phyloP scores from a whole-genome alignment of 768 basidiomycete genomes.

The Lyophyllum shimeji region DNA sequence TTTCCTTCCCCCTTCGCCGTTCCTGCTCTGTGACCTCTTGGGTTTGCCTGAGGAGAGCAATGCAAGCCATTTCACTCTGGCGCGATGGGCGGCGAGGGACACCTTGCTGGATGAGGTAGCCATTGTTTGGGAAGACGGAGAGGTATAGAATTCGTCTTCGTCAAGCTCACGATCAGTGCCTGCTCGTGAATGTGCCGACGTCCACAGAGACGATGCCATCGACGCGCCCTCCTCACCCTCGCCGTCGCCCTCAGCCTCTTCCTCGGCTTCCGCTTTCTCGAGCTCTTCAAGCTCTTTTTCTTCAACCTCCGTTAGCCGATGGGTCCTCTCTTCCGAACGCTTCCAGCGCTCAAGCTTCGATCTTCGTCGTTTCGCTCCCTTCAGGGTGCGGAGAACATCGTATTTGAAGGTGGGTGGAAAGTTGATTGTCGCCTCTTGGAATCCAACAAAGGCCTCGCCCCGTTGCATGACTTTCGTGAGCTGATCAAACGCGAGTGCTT shows the following conservation, averaged over 20 bases:
- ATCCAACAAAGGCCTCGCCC: conserved; percentile 72
- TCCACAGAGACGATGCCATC: conserved; percentile 52
- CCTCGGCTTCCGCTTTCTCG: conserved; percentile 39
- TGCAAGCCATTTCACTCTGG: conserved; percentile 54
- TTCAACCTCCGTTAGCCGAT: conserved; percentile 35
- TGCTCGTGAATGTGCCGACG: conserved; percentile 40
- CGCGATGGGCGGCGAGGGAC: conserved; percentile 47
- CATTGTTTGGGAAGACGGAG: conserved; percentile 26
- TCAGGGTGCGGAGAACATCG: conserved; percentile 66
- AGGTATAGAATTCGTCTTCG: conserved; percentile 35
- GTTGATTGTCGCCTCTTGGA: conserved; percentile 74
- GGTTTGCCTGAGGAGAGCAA: conserved; percentile 36
- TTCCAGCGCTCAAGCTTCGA: conserved; percentile 37
- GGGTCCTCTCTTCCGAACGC: conserved; percentile 31
- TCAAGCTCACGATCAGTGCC: conserved; percentile 36
- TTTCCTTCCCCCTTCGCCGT: neutral
- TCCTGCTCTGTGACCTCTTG: neutral
- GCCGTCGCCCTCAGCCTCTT: conserved; percentile 32
- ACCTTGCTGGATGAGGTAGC: conserved; percentile 35
- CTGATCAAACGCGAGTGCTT: conserved; percentile 91
- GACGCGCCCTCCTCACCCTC: conserved; percentile 46
- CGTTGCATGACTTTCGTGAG: conserved; percentile 72
- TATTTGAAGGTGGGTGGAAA: conserved; percentile 97
- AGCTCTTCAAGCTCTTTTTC: conserved; percentile 33
- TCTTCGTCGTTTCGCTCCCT: conserved; percentile 42